phyloP scores from a whole-genome alignment of 2,329 filamentous ascomycete species.

The Dactylonectria macrodidyma region DNA sequence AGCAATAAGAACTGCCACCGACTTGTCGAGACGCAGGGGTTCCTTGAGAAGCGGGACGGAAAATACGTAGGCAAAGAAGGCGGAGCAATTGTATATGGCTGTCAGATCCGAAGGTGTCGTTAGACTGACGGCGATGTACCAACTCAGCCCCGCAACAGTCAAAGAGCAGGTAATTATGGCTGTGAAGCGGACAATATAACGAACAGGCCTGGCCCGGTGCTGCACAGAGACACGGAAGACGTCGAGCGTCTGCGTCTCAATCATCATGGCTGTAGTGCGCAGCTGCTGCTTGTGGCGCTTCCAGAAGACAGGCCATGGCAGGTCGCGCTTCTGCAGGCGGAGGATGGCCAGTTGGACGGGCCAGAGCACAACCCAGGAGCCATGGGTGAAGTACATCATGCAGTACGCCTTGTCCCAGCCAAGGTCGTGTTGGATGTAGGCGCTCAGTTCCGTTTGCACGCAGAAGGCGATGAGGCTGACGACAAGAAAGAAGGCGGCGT shows the following conservation, averaged over 20 bases:
- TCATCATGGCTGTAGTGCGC: slow-evolving; percentile 80
- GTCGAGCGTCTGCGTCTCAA: slow-evolving; percentile 83
- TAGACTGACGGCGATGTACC: slow-evolving; percentile 95
- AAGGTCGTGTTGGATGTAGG: slow-evolving; percentile 93
- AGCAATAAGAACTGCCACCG: slow-evolving; percentile 87
- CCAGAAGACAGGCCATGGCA: slow-evolving; percentile 91
- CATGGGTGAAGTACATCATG: slow-evolving; percentile 98
- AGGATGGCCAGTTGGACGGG: slow-evolving; percentile 86
- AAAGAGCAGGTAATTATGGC: slow-evolving; percentile 87
- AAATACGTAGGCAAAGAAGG: slow-evolving; percentile 98
- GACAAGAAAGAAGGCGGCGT: slow-evolving; percentile 86
- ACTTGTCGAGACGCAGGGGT: slow-evolving; percentile 86
- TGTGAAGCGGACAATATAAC: slow-evolving; percentile 85
- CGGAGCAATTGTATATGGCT: slow-evolving; percentile 99
- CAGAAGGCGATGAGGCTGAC: slow-evolving; percentile 91
- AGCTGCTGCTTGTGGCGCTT: slow-evolving; percentile 69
- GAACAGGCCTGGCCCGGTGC: slow-evolving; percentile 59
- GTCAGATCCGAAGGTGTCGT: slow-evolving; percentile 95
- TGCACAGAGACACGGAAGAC: slow-evolving; percentile 63
- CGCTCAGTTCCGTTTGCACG: slow-evolving; percentile 94
- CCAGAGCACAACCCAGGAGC: slow-evolving; percentile 93
- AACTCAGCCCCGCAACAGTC: slow-evolving; percentile 91
- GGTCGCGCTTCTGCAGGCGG: slow-evolving; percentile 82
- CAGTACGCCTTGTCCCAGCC: slow-evolving; percentile 99
- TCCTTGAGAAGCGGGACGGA: slow-evolving; percentile 92